Evolutionary conservation across 441 rosid genomes (phyloP).

Genomic region (Manihot esculenta): DNA sequence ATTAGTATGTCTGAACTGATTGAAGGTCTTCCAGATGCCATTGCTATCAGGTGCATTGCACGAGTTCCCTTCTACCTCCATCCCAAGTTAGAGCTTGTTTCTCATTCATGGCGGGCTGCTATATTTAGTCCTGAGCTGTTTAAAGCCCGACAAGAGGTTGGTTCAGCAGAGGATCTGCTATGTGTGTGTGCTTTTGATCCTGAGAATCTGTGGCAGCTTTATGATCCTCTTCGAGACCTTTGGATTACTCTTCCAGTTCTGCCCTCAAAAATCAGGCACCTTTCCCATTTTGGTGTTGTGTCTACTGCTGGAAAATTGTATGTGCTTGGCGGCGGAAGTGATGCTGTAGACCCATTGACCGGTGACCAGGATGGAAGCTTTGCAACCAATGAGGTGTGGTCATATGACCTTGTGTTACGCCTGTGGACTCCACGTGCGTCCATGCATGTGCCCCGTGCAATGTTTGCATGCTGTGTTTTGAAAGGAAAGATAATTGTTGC

Average conservation of each 20-base stretch:
- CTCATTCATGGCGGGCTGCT: conserved; percentile 83
- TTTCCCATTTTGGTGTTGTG: conserved; percentile 79
- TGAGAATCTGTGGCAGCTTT: conserved; percentile 93
- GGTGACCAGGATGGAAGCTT: conserved; percentile 95
- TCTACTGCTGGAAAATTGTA: conserved; percentile 63
- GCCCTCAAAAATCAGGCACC: conserved; percentile 82
- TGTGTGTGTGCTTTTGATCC: conserved; percentile 90
- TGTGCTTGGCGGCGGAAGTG: conserved; percentile 95
- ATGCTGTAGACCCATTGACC: conserved; percentile 82
- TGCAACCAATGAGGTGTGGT: conserved; percentile 91
- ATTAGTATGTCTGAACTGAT: conserved; percentile 76
- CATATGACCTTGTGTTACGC: conserved; percentile 66
- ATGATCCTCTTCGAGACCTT: conserved; percentile 67
- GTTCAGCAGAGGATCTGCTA: conserved; percentile 65
- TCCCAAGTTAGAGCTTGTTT: conserved; percentile 79
- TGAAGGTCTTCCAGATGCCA: conserved; percentile 91
- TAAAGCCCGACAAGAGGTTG: conserved; percentile 67
- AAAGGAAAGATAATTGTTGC: conserved; percentile 88
- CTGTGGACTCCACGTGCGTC: conserved; percentile 62
- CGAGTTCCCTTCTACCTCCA: conserved; percentile 69
- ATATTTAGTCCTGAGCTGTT: conserved; percentile 70
- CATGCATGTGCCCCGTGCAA: conserved; percentile 90
- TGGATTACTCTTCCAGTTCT: conserved; percentile 93
- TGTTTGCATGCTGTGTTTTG: conserved; percentile 87
- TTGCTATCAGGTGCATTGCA: conserved; percentile 87